phyloP scores from a whole-genome alignment of 371 early-diverging fungal genomes.

The Syncephalis plumigaleata region DNA sequence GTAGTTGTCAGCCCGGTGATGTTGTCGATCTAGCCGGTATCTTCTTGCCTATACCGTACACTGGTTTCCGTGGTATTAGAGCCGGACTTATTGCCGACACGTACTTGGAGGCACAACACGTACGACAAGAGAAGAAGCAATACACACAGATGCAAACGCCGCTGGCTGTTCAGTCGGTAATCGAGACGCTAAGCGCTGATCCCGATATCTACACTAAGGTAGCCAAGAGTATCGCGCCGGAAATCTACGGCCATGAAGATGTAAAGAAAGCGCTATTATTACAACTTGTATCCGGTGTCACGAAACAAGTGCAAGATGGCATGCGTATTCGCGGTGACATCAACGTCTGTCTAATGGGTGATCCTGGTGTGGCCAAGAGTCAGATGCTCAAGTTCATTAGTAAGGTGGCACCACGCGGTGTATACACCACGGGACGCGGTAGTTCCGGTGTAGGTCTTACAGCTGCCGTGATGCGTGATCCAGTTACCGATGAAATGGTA shows the following conservation, averaged over 20 bases:
- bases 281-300: conserved; percentile 77
- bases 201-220: conserved; percentile 70
- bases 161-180: conserved; percentile 29
- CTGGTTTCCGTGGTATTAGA: conserved; percentile 80
- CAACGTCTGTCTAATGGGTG: conserved; percentile 96
- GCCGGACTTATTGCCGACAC: conserved; percentile 96
- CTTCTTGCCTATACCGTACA: conserved; percentile 88
- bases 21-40: conserved; percentile 77
- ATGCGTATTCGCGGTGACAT: conserved; percentile 92
- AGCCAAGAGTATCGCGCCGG: conserved; percentile 91
- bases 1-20: conserved; percentile 84
- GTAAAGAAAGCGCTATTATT: conserved; percentile 86
- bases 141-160: conserved; percentile 66
- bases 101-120: conserved; percentile 77
- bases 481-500: conserved; percentile 74
- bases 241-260: conserved; percentile 94
- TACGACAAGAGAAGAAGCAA: conserved; percentile 72
- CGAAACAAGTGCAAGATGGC: conserved; percentile 72
- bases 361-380: conserved; percentile 96
- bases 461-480: conserved; percentile 74
- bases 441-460: conserved; percentile 92
- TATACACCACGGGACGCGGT: conserved; percentile 90
- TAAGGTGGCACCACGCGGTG: conserved; percentile 74
- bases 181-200: conserved; percentile 42
- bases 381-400: conserved; percentile 79